A percentile compares a stretch with the other conserved stretches of the same genome.
Evolutionary conservation across 805 yeast species (phyloP).

Genomic region (Kluyveromyces starmeri): DNA sequence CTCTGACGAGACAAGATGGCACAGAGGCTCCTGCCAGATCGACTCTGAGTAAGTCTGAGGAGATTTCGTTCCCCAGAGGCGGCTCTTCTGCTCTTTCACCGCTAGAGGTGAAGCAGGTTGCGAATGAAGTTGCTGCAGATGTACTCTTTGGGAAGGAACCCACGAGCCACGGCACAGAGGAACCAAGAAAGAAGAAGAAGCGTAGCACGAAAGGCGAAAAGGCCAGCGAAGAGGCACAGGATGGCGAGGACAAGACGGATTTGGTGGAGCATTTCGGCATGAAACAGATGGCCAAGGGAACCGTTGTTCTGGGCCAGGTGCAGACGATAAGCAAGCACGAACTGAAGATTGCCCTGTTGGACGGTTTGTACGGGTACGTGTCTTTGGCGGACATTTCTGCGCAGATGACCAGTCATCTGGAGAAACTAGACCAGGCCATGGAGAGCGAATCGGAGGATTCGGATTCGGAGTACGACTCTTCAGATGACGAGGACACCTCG

Average conservation of each 20-base stretch:
- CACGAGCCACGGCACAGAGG: constrained; percentile 12
- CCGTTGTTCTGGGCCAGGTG: constrained; percentile 71
- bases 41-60: constrained; percentile 31
- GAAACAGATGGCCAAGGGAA: constrained; percentile 59
- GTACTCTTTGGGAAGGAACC: constrained; percentile 50
- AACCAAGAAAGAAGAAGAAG: constrained; percentile 36
- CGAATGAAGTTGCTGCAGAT: constrained; percentile 87
- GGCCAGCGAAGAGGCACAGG: constrained; percentile 16
- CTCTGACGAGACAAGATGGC: constrained; percentile 33
- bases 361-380: constrained; percentile 69
- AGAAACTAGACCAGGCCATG: constrained; percentile 44
- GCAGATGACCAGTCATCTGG: constrained; percentile 48
- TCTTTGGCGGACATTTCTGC: constrained; percentile 67
- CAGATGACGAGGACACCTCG: constrained; percentile 21
- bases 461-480: constrained; percentile 25
- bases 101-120: constrained; percentile 82
- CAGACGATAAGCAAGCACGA: constrained; percentile 51
- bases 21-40: constrained; percentile 32
- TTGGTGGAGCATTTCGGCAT: constrained; percentile 54
- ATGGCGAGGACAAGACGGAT: constrained; percentile 28
- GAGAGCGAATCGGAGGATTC: constrained; percentile 36
- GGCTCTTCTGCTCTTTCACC: constrained; percentile 83
- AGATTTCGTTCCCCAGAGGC: constrained; percentile 81
- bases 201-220: constrained; percentile 23
- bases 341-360: constrained; percentile 64